Base-by-base conservation (phyloP, 2,329 filamentous ascomycete genomes). In the Tolypocladium capitatum region DNA sequence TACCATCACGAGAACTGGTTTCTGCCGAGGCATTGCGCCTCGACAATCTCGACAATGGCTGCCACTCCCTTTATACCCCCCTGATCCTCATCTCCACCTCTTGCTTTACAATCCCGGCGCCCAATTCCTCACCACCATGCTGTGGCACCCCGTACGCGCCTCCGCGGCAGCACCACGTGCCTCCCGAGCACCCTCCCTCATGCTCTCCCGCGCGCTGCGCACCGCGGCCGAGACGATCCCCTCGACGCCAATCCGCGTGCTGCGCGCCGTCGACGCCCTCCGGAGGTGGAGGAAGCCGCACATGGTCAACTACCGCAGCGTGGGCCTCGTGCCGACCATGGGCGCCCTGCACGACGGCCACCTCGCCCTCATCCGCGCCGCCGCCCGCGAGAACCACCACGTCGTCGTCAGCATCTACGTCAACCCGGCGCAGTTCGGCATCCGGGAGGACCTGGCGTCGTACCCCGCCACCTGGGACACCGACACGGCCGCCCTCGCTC, bases 241-340 rank as follows among this genome's bases (percentile, higher is more conserved):
- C 10, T 71, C 71, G 33, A 73, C 75, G 5, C 68, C 73, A 4
- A 84, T 88, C 53, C 78, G 78, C 51, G 66, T 96, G 58, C 84
- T 94, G 62, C 86, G 86, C 57, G 77, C 86, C 63, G 81, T 92
- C 50, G 69, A 81, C 14, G 72, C 79, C 11, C 71, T 95, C 46
- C 85, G 87, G 35, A 66, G 74, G 56, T 84, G 83, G 72, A 81
- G 88, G 33, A 74, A 71, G 21, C 75, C 80, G 36, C 79, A 89
- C 51, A 68, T 80, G 33, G 67, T 80, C 50, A 74, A 81, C 58
- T 77, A 83, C 56, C 79, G 83, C 49, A 82, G 81, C 41, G 81
- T 98, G 49, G 88, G 85, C 50, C 80, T 98, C 28, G 89, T 98
- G 33, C 92, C 92, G 1, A 98, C 92, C 31, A 97, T 98, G 92